Evolutionary conservation across 768 basidiomycete species (phyloP).

Genomic region (Tubosaeta sp.): DNA sequence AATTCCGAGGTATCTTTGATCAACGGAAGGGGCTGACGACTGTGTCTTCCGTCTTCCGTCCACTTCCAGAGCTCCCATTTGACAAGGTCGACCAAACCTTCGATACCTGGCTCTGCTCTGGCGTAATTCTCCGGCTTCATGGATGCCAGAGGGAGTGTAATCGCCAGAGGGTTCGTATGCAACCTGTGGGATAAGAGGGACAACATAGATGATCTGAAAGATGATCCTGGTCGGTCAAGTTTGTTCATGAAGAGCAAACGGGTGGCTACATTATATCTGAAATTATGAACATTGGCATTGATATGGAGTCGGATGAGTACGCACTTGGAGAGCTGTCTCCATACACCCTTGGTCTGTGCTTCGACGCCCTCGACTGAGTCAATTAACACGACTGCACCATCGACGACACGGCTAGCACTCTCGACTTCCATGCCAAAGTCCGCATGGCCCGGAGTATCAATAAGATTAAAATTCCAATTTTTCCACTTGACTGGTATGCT

Average conservation of each 20-base stretch:
- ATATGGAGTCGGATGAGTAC: conserved; percentile 15
- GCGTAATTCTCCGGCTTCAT: conserved; percentile 63
- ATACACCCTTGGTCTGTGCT: conserved; percentile 85
- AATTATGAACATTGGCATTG: conserved; percentile 2
- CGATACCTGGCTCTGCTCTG: conserved; percentile 77
- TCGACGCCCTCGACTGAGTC: conserved; percentile 93
- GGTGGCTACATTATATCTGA: conserved; percentile 74
- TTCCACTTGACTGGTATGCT: conserved; percentile 88
- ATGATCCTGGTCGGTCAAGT: conserved; percentile 82
- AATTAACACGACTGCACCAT: conserved; percentile 83
- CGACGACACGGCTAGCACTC: conserved; percentile 85
- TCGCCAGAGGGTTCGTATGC: conserved; percentile 65
- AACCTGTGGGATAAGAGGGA: conserved; percentile 73
- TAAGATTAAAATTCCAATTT: conserved; percentile 79
- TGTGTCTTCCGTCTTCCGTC: conserved; percentile 45
- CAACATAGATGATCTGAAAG: conserved; percentile 63
- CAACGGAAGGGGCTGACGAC: conserved; percentile 47
- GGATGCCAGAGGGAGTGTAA: conserved; percentile 76
- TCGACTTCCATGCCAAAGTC: conserved; percentile 98
- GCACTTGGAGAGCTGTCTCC: conserved; percentile 83
- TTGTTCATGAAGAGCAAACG: conserved; percentile 85
- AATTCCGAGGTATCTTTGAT: conserved; percentile 41
- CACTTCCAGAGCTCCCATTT: conserved; percentile 84
- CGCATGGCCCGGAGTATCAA: conserved; percentile 90
- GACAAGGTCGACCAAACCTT: conserved; percentile 78